Conservation (phyloP, 2,329 filamentous ascomycete genomes). For the Claviceps purpurea region DNA sequence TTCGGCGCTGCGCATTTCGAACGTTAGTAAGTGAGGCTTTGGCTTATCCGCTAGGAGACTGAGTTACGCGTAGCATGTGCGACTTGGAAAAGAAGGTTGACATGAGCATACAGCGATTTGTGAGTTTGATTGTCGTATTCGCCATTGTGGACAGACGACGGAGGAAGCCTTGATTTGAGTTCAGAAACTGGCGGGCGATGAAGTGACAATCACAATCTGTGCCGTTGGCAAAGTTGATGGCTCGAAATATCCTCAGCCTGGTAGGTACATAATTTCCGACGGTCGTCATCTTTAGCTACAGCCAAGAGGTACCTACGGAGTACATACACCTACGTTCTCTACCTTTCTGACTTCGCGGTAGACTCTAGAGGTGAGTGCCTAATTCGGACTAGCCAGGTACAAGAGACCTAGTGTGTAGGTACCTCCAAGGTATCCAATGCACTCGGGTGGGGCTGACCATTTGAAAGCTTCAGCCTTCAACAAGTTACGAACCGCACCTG, state of each 20-base stretch:
- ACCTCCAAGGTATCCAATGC: too few relatives aligned
- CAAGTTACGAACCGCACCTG: too few relatives aligned
- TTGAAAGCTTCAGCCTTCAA: too few relatives aligned
- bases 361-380: too few relatives aligned
- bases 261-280: not conserved
- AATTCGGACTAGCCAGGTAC: too few relatives aligned
- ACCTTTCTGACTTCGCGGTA: too few relatives aligned
- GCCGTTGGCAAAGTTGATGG: slow-evolving; percentile 2
- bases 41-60: not conserved
- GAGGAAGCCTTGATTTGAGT: not conserved
- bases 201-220: not conserved
- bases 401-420: too few relatives aligned
- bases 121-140: slow-evolving; percentile 9
- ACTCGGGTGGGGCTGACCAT: too few relatives aligned
- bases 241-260: not conserved
- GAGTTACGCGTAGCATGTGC: not conserved
- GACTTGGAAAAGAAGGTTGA: too few relatives aligned
- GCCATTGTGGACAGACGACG: slow-evolving; percentile 4
- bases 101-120: slow-evolving; percentile 10
- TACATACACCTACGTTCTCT: too few relatives aligned
- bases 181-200: not conserved
- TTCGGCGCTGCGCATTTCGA: slow-evolving; percentile 24
- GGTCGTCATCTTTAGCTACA: too few relatives aligned
- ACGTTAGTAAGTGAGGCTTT: slow-evolving; percentile 2
- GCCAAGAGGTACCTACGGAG: too few relatives aligned